Conservation (phyloP, 345 rosid species). For the Citrus medica region DNA sequence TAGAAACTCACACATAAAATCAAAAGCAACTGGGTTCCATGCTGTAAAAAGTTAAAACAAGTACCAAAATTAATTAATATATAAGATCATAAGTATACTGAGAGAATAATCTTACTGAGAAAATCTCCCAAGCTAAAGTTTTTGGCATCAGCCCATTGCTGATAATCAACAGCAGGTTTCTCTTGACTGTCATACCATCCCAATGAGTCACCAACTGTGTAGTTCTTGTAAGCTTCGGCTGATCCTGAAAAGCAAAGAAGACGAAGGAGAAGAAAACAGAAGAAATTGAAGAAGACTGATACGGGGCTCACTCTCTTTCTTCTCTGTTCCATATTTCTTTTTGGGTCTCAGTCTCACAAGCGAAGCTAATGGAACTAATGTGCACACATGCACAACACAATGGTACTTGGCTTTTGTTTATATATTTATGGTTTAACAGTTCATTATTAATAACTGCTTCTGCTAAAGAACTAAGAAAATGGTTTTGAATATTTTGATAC, state of each 20-base stretch:
- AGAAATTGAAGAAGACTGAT: neutral
- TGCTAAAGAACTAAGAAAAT: too few species aligned
- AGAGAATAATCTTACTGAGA: slow-evolving; percentile 52
- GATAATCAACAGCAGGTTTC: slow-evolving; percentile 59
- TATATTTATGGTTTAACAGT: too few species aligned
- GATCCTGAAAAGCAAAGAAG: slow-evolving; percentile 21
- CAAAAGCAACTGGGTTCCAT: neutral
- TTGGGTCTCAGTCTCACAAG: slow-evolving; percentile 1
- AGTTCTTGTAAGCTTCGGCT: slow-evolving; percentile 69
- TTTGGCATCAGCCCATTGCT: slow-evolving; percentile 78
- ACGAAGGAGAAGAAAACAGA: slow-evolving; percentile 5
- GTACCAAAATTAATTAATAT: neutral
- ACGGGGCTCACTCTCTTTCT: neutral
- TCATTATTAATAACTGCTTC: too few species aligned
- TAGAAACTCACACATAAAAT: neutral
- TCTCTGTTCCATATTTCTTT: slow-evolving; percentile 19
- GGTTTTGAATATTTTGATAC: too few species aligned
- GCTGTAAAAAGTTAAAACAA: neutral
- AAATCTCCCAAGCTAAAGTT: slow-evolving; percentile 88
- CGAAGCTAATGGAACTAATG: neutral
- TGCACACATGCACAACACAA: too few species aligned
- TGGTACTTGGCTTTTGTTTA: neutral
- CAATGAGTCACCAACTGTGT: slow-evolving; percentile 78
- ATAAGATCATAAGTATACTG: neutral
- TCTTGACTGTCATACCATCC: slow-evolving; percentile 66